phyloP scores from a whole-genome alignment of 2,329 filamentous ascomycete genomes.

The Torrubiellomyces zombiae region DNA sequence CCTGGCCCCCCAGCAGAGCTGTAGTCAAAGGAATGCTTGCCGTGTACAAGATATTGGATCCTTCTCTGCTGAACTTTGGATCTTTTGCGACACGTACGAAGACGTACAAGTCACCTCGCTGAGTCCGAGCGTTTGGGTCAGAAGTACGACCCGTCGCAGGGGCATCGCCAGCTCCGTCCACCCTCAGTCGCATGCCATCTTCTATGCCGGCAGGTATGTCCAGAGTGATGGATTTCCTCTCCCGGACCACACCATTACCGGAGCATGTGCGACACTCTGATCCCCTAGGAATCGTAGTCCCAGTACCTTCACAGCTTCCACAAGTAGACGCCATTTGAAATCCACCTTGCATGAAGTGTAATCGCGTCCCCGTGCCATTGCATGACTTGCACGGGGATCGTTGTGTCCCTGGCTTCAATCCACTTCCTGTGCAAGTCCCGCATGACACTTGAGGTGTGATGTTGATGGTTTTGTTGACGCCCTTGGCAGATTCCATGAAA shows the following conservation, averaged over 20 bases:
- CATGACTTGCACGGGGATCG: conserved; percentile 61
- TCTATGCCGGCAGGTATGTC: conserved; percentile 94
- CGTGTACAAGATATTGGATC: conserved; percentile 84
- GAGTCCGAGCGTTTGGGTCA: conserved; percentile 44
- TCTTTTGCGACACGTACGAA: conserved; percentile 81
- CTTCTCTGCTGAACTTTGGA: conserved; percentile 71
- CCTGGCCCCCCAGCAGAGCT: conserved; percentile 79
- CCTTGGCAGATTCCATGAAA: conserved; percentile 93
- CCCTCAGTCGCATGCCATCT: conserved; percentile 81
- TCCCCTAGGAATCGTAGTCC: conserved; percentile 58
- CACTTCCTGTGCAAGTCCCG: conserved; percentile 66
- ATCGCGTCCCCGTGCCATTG: conserved; percentile 68
- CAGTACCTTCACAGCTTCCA: conserved; percentile 61
- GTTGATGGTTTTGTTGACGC: conserved; percentile 70
- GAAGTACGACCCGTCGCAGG: conserved; percentile 57
- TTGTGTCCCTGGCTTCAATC: conserved; percentile 66
- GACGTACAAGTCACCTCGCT: conserved; percentile 79
- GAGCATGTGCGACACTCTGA: conserved; percentile 66
- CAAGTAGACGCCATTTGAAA: conserved; percentile 96
- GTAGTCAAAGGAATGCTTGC: conserved; percentile 85
- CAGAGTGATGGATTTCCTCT: conserved; percentile 67
- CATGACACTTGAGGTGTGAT: conserved; percentile 73
- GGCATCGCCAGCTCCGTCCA: conserved; percentile 76
- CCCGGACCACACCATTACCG: conserved; percentile 70
- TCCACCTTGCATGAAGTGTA: conserved; percentile 79